Percentiles rank a stretch among this genome's conserved stretches.
These are phyloP conservation scores for Musa balbisiana DNA, from an alignment of 202 grass and related monocot species.

Conservation along the genomic window DNA sequence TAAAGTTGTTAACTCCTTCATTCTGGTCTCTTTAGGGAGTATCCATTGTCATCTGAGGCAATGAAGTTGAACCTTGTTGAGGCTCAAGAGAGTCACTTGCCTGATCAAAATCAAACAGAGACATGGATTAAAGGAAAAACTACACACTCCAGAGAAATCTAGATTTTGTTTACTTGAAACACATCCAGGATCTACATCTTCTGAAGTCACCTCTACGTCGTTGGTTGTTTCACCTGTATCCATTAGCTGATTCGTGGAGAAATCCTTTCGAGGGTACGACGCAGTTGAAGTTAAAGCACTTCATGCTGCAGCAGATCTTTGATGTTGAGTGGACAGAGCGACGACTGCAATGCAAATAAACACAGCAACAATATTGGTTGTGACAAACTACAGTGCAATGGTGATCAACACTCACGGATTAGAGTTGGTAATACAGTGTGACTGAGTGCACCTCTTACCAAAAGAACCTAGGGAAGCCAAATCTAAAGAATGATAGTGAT, in stretches of 20 bases:
- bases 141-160: background rate
- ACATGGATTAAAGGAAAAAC: background rate
- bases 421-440: background rate
- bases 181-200: background rate
- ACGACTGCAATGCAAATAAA: slow-evolving; percentile 17
- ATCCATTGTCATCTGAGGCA: slow-evolving; percentile 4
- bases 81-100: background rate
- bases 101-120: background rate
- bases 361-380: slow-evolving; percentile 24
- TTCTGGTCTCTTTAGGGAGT: background rate
- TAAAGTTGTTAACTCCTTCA: background rate
- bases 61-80: slow-evolving; percentile 3
- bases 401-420: slow-evolving; percentile 16
- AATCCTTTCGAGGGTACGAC: slow-evolving; percentile 22
- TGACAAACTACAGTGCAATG: slow-evolving; percentile 17
- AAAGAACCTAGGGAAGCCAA: background rate
- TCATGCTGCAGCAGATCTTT: slow-evolving; percentile 37
- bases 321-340: slow-evolving; percentile 24
- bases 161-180: background rate
- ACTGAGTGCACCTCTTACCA: too few species aligned
- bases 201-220: background rate
- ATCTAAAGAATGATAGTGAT: slow-evolving; percentile 18
- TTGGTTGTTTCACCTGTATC: background rate
- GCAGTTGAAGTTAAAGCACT: slow-evolving; percentile 25
- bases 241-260: slow-evolving; percentile 19